Evolutionary conservation across 106 monocot species (phyloP).

Genomic region (Acorus gramineus): DNA sequence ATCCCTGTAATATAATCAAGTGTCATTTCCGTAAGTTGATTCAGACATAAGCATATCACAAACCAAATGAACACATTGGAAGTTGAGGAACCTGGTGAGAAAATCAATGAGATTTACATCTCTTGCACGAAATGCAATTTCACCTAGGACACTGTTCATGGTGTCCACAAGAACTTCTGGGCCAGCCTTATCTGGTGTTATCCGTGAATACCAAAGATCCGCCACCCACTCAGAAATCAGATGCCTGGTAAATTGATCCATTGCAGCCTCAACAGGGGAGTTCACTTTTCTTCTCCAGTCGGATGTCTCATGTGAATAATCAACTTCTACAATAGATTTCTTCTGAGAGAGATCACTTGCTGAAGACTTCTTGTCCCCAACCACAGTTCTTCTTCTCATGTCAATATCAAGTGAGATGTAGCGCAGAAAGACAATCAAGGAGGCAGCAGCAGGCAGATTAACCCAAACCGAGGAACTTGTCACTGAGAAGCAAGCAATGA

Average conservation of each 20-base stretch:
- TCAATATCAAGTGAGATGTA: conserved; percentile 79
- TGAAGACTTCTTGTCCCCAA: conserved; percentile 1
- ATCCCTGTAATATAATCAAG: conserved; percentile 46
- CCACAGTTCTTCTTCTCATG: conserved; percentile 32
- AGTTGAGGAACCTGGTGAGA: conserved; percentile 55
- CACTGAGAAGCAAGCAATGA: conserved; percentile 33
- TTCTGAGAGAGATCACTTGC: conserved; percentile 18
- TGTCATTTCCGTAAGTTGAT: too few species aligned
- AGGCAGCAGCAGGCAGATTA: conserved; percentile 78
- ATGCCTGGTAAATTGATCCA: conserved; percentile 88
- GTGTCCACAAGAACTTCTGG: conserved; percentile 82
- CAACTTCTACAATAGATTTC: conserved; percentile 24
- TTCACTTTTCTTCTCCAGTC: conserved; percentile 90
- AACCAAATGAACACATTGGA: not conserved
- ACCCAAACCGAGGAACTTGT: conserved; percentile 94
- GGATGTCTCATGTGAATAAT: conserved; percentile 26
- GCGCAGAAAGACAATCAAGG: conserved; percentile 58
- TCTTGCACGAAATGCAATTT: conserved; percentile 84
- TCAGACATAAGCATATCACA: too few species aligned
- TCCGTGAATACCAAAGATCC: conserved; percentile 92
- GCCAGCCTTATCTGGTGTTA: conserved; percentile 83
- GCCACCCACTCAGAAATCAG: conserved; percentile 90
- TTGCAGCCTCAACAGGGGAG: conserved; percentile 81
- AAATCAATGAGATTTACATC: conserved; percentile 87
- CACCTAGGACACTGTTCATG: conserved; percentile 71